Evolutionary conservation across 1,284 basidiomycete genomes (phyloP).

Genomic region (Trichosporon sp.): DNA sequence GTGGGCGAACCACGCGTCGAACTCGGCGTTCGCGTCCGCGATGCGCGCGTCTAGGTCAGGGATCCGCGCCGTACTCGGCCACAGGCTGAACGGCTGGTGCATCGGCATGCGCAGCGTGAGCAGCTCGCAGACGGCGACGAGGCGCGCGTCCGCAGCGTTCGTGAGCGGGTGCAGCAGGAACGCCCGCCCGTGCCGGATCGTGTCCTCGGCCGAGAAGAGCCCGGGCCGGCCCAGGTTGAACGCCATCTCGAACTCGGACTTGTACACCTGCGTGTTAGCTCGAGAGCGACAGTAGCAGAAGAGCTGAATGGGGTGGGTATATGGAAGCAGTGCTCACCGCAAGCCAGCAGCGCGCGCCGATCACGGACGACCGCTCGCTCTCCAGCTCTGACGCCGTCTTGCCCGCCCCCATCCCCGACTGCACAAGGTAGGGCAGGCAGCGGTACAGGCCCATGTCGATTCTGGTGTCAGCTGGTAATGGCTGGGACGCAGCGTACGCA

Average conservation of each 20-base stretch:
- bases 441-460: conserved; percentile 85
- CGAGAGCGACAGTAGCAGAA: neutral
- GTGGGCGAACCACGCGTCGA: conserved; percentile 40
- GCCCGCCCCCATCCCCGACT: conserved; percentile 62
- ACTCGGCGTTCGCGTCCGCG: conserved; percentile 33
- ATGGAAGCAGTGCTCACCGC: conserved; percentile 47
- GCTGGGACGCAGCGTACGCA: conserved; percentile 51
- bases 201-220: conserved; percentile 79
- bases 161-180: conserved; percentile 77
- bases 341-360: conserved; percentile 78
- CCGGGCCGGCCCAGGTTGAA: conserved; percentile 69
- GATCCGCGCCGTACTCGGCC: conserved; percentile 25
- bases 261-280: conserved; percentile 56
- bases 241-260: conserved; percentile 66
- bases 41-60: conserved; percentile 43
- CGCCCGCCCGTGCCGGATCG: conserved; percentile 68
- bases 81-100: conserved; percentile 38
- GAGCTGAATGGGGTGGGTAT: neutral
- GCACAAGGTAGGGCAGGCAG: conserved; percentile 72
- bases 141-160: conserved; percentile 82
- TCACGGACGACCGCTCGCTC: conserved; percentile 70
- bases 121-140: conserved; percentile 67
- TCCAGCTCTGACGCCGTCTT: conserved; percentile 55
- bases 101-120: conserved; percentile 35
- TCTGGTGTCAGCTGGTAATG: conserved; percentile 10